Conservation (phyloP, 2,329 filamentous ascomycete species). For the Epichloe bromicola region DNA sequence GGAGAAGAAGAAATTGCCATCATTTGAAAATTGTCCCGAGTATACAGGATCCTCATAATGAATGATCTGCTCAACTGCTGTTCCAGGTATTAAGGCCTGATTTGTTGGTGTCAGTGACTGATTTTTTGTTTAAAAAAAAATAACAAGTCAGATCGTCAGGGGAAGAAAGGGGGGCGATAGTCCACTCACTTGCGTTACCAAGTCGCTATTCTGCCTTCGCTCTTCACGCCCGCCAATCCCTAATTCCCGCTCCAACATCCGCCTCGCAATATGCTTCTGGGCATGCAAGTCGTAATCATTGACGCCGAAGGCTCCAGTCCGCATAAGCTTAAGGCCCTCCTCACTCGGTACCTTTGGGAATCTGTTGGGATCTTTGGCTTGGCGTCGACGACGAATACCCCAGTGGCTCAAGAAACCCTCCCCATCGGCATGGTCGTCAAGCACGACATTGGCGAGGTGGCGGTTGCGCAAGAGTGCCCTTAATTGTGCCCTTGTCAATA, state of each 20-base stretch:
- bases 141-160: neutral
- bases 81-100: constrained; percentile 64
- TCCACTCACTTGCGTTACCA: constrained; percentile 52
- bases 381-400: constrained; percentile 29
- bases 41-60: constrained; percentile 81
- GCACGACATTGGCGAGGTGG: constrained; percentile 23
- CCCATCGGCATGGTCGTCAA: constrained; percentile 25
- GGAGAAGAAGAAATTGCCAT: constrained; percentile 94
- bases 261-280: constrained; percentile 50
- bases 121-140: neutral
- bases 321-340: constrained; percentile 66
- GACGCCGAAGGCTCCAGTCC: constrained; percentile 65
- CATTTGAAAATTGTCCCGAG: constrained; percentile 90
- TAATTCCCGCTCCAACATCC: constrained; percentile 71
- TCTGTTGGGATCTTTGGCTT: constrained; percentile 36
- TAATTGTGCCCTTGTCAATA: constrained; percentile 25
- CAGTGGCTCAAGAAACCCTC: constrained; percentile 24
- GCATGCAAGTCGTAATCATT: constrained; percentile 41
- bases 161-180: too few relatives aligned
- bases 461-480: constrained; percentile 26
- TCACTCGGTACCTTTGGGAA: constrained; percentile 81
- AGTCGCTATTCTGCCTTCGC: constrained; percentile 44
- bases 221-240: constrained; percentile 51
- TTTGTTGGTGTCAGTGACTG: neutral
- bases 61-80: constrained; percentile 71